Base-by-base conservation (phyloP, 768 basidiomycete species). In the Russula ochroleuca region DNA sequence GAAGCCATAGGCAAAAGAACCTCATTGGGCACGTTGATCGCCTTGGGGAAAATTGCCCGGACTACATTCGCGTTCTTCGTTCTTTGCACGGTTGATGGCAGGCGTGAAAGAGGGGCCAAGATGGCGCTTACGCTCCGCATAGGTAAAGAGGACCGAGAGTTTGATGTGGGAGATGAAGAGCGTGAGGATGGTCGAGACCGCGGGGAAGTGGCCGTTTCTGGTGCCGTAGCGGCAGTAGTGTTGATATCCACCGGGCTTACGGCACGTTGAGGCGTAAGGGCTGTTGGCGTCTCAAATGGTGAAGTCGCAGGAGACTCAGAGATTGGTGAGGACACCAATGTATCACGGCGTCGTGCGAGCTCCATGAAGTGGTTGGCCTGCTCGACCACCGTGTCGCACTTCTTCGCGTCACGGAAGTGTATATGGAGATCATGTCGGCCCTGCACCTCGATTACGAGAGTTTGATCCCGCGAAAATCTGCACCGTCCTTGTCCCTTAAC, bases 71-170 rank as follows among this genome's bases (percentile, higher is more conserved):
- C 72, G 11, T 79, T 61, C 28, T 72, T 73, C 19, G 67, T 64
- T 0, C 68, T 69, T 35, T 72, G 67, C 0, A 73, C 73, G 7
- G 73, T 73, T 2, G 76, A 73, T 23, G 79, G 67, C 0, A 76
- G 71, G 40, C 81, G 79, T 19, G 78, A 75, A 17, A 80, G 75
- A 6, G 81, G 82, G 0, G 80, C 72, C 38, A 83, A 71, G n/a
- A 82, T 69, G 4, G 72, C 73, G 19, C 77, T 75, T 19, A 78
- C 72, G 31, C 61, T 67, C 64, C 61, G 69, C 23, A 68, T 15
- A 45, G 50, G 63, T 25, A 31, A 2, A 17, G 55, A 2, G 17
- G 52, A 51, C n/a, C 62, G 40, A 52, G 47, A 28, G 59, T 5
- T 23, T 11, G 35, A 21, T 43, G 50, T 0, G 8, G 69, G 31